A percentile compares a stretch with the other conserved stretches of the same genome.
phyloP scores from a whole-genome alignment of 2,329 filamentous ascomycete species.

The Annulohypoxylon truncatum region DNA sequence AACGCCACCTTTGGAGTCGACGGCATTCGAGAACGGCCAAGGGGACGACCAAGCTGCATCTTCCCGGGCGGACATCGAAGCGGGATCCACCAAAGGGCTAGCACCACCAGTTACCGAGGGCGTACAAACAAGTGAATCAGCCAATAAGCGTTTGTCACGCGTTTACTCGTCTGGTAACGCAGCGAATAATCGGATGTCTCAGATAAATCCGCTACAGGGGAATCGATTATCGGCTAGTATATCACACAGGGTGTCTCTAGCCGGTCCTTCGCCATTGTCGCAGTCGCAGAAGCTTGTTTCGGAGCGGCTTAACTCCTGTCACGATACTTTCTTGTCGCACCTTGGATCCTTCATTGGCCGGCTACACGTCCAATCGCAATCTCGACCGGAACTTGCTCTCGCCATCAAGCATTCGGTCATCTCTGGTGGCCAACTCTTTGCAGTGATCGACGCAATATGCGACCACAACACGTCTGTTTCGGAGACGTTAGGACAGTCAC shows the following conservation, averaged over 20 bases:
- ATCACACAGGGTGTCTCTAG: slow-evolving; percentile 82
- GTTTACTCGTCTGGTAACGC: slow-evolving; percentile 53
- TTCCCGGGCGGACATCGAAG: slow-evolving; percentile 53
- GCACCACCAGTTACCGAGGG: slow-evolving; percentile 53
- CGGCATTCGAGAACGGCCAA: slow-evolving; percentile 58
- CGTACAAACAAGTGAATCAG: slow-evolving; percentile 52
- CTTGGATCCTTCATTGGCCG: slow-evolving; percentile 92
- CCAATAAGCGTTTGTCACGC: slow-evolving; percentile 62
- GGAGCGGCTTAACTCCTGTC: slow-evolving; percentile 79
- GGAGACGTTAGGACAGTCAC: slow-evolving; percentile 74
- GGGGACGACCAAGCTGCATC: slow-evolving; percentile 54
- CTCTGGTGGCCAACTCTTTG: slow-evolving; percentile 82
- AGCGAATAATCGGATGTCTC: slow-evolving; percentile 51
- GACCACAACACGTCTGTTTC: slow-evolving; percentile 78
- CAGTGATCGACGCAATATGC: slow-evolving; percentile 84
- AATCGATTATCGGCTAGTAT: slow-evolving; percentile 65
- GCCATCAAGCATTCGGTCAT: slow-evolving; percentile 86
- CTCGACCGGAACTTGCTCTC: slow-evolving; percentile 81
- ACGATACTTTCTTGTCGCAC: slow-evolving; percentile 90
- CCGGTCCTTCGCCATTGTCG: slow-evolving; percentile 71
- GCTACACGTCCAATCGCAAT: slow-evolving; percentile 91
- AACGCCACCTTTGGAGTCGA: slow-evolving; percentile 71
- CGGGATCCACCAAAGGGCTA: slow-evolving; percentile 51
- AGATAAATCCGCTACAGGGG: slow-evolving; percentile 52
- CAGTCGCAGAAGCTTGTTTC: slow-evolving; percentile 82